phyloP scores from a whole-genome alignment of 352 stramenopile genomes.

The Phytophthora constricta region DNA sequence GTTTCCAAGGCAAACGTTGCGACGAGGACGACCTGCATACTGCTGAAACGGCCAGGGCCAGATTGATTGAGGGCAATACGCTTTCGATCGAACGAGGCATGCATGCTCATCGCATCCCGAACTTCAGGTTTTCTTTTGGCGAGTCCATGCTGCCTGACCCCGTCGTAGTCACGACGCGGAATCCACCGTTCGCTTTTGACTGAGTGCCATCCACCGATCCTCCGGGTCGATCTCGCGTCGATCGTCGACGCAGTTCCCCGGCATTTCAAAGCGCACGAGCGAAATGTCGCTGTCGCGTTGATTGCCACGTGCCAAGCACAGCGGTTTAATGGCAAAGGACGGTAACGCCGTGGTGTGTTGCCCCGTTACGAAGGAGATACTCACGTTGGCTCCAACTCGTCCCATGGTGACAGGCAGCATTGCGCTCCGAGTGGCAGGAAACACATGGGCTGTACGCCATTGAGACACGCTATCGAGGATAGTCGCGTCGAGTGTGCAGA shows the following conservation, averaged over 20 bases:
- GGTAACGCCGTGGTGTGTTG: background rate
- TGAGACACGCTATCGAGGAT: background rate
- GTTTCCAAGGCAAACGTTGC: background rate
- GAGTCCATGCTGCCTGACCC: conserved; percentile 8
- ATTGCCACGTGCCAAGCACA: too few species aligned
- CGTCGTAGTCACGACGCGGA: conserved; percentile 1
- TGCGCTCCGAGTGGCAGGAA: background rate
- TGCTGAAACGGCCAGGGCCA: background rate
- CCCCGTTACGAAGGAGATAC: background rate
- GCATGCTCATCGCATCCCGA: background rate
- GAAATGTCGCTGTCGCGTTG: background rate
- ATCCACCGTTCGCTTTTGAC: conserved; percentile 12
- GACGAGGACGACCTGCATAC: background rate
- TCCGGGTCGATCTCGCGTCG: conserved; percentile 8
- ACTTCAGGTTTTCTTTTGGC: background rate
- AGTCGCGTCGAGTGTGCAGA: background rate
- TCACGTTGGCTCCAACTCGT: background rate
- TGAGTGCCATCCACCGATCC: conserved; percentile 8
- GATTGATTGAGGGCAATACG: background rate
- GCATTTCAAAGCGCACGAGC: background rate
- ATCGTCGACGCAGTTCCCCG: background rate
- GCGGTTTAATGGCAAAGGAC: too few species aligned
- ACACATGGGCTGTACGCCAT: background rate
- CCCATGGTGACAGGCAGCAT: background rate
- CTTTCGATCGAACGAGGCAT: background rate